Conservation (phyloP, 179 eudicot genomes). For the Dionaea muscipula region DNA sequence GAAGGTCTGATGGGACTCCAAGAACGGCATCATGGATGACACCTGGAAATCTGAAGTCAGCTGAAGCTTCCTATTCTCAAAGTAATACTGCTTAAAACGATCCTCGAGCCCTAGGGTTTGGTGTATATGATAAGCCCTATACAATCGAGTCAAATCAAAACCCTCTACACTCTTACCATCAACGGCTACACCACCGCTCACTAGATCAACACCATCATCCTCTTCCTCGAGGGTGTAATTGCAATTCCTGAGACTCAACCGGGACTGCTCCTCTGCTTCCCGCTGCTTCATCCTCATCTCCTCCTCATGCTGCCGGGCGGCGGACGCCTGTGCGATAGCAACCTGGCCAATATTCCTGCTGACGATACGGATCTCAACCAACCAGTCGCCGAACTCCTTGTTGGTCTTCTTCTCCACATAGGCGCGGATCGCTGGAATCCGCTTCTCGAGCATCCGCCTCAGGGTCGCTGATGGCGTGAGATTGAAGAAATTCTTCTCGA, state of each 20-base stretch:
- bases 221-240: constrained; percentile 85
- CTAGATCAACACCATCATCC: constrained; percentile 49
- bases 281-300: constrained; percentile 81
- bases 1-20: constrained; percentile 91
- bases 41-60: constrained; percentile 93
- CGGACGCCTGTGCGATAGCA: constrained; percentile 86
- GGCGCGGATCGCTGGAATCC: constrained; percentile 56
- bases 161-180: constrained; percentile 21
- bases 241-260: constrained; percentile 64
- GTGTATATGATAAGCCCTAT: constrained; percentile 75
- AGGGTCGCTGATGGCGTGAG: constrained; percentile 49
- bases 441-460: constrained; percentile 54
- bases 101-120: constrained; percentile 66
- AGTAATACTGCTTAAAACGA: constrained; percentile 68
- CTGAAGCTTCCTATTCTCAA: constrained; percentile 78
- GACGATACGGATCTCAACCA: constrained; percentile 73
- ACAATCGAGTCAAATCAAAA: constrained; percentile 82
- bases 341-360: constrained; percentile 80
- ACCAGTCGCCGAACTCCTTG: constrained; percentile 82
- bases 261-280: constrained; percentile 84
- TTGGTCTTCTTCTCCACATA: constrained; percentile 60
- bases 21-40: constrained; percentile 82
- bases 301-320: constrained; percentile 80
- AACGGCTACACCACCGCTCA: constrained; percentile 20
- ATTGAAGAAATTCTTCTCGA: constrained; percentile 33